phyloP scores from a whole-genome alignment of 768 basidiomycete genomes.

The Lactifluus subvellereus region DNA sequence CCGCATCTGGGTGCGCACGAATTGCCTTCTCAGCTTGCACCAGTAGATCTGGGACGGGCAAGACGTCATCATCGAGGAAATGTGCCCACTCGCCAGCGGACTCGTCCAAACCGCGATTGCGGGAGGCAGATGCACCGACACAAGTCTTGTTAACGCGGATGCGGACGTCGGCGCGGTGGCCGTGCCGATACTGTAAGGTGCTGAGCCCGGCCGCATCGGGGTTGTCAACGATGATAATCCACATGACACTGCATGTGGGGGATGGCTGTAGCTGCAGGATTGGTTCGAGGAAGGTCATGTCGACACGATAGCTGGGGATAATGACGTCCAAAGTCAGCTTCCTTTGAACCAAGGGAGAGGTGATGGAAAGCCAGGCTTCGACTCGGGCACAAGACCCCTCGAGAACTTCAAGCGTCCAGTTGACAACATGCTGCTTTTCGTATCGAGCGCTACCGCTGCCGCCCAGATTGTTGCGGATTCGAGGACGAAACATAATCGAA shows the following conservation, averaged over 20 bases:
- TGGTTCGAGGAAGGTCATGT: conserved; percentile 37
- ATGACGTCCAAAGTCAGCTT: conserved; percentile 50
- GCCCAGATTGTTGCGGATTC: conserved; percentile 42
- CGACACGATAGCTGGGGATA: conserved; percentile 52
- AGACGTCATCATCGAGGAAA: conserved; percentile 58
- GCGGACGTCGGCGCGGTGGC: conserved; percentile 43
- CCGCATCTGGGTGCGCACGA: conserved; percentile 40
- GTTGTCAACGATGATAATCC: conserved; percentile 54
- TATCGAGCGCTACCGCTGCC: conserved; percentile 45
- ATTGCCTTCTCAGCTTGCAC: conserved; percentile 43
- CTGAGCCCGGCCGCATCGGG: conserved; percentile 39
- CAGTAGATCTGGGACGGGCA: conserved; percentile 39
- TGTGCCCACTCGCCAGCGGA: conserved; percentile 52
- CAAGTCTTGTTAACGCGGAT: conserved; percentile 47
- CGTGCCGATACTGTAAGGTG: conserved; percentile 38
- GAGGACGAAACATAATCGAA: conserved; percentile 39
- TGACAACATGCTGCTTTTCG: conserved; percentile 36
- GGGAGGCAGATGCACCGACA: conserved; percentile 47
- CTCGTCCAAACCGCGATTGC: conserved; percentile 51
- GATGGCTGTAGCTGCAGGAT: conserved; percentile 45
- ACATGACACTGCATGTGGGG: conserved; percentile 43
- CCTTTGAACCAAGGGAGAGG: conserved; percentile 27
- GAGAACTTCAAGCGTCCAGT: conserved; percentile 48
- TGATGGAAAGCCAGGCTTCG: conserved; percentile 35
- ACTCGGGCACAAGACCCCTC: conserved; percentile 36